phyloP scores from a whole-genome alignment of 1,139 yeast species.

The Scheffersomyces quercinus region DNA sequence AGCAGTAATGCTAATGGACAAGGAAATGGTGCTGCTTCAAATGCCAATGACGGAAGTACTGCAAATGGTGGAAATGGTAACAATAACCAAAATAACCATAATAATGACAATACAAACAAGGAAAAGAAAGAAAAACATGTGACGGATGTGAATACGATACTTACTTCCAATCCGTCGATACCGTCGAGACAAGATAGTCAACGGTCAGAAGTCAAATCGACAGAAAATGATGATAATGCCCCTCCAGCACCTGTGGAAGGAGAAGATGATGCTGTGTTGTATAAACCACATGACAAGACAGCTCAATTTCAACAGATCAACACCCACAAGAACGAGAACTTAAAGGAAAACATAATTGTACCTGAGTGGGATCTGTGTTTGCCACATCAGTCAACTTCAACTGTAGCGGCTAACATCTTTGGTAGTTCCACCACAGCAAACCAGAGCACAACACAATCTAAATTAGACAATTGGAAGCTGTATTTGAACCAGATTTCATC shows the following conservation, averaged over 20 bases:
- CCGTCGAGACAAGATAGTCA: conserved; percentile 20
- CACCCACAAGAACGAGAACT: conserved; percentile 48
- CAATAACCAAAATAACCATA: conserved; percentile 4
- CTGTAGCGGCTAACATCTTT: conserved; percentile 14
- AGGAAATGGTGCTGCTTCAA: neutral
- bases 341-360: conserved; percentile 42
- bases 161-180: conserved; percentile 33
- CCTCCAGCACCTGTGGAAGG: conserved; percentile 10
- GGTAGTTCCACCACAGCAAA: conserved; percentile 30
- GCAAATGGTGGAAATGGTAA: conserved; percentile 2
- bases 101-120: conserved; percentile 9
- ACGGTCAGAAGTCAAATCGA: conserved; percentile 1
- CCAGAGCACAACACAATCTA: conserved; percentile 25
- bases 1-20: conserved; percentile 9
- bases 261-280: conserved; percentile 47
- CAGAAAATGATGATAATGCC: conserved; percentile 6
- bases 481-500: conserved; percentile 38
- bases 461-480: conserved; percentile 39
- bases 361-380: conserved; percentile 47
- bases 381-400: conserved; percentile 24
- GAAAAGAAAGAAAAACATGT: conserved; percentile 10
- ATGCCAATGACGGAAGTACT: no score
- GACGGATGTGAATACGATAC: conserved; percentile 30
- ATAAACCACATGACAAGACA: conserved; percentile 46
- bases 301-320: conserved; percentile 45